Evolutionary conservation across 129 eudicot genomes (phyloP).

Genomic region (Cynara cardunculus): DNA sequence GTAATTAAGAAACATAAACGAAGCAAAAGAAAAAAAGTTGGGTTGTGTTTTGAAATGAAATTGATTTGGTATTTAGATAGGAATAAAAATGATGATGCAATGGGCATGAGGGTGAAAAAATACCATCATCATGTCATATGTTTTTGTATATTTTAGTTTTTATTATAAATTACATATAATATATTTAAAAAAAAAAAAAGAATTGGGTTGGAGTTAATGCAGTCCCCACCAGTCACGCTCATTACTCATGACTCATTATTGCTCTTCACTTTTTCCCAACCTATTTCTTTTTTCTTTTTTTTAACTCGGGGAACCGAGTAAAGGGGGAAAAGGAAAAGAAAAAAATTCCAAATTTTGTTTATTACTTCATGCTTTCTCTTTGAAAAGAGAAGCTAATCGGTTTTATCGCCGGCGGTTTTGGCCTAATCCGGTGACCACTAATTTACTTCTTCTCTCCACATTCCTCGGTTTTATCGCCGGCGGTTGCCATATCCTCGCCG

Average conservation of each 20-base stretch:
- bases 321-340: not conserved
- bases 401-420: no score
- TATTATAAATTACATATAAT: no score
- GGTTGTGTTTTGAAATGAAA: no score
- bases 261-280: not conserved
- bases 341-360: constrained; percentile 42
- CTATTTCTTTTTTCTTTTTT: not conserved
- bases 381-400: constrained; percentile 69
- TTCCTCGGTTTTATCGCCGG: constrained; percentile 68
- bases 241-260: not conserved
- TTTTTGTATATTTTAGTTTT: not conserved
- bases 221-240: not conserved
- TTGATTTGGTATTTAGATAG: no score
- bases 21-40: no score
- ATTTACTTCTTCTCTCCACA: constrained; percentile 43
- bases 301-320: no score
- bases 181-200: not conserved
- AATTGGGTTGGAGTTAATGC: not conserved
- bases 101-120: constrained; percentile 19
- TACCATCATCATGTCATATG: not conserved
- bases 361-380: constrained; percentile 52
- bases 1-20: no score
- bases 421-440: constrained; percentile 68
- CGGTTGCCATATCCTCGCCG: constrained; percentile 38
- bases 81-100: constrained; percentile 19